Conservation (phyloP, 2,329 filamentous ascomycete genomes). For the Exophiala dermatitidis region DNA sequence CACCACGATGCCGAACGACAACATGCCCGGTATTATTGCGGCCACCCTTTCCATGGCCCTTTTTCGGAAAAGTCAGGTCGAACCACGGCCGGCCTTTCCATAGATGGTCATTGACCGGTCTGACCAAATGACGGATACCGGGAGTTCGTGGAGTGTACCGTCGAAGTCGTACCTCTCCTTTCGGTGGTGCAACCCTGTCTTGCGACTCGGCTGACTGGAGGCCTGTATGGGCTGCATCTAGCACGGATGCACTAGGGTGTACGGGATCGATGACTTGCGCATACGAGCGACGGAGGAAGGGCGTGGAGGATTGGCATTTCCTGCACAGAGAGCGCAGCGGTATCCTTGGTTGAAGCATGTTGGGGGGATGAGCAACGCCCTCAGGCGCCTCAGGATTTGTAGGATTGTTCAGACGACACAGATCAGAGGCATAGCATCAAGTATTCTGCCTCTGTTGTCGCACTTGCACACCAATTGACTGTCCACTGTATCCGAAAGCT, state of each 20-base stretch:
- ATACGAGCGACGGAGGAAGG: slow-evolving; percentile 19
- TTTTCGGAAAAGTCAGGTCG: slow-evolving; percentile 81
- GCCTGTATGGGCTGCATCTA: slow-evolving; percentile 13
- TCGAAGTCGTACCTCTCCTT: slow-evolving; percentile 52
- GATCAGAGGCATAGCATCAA: not conserved
- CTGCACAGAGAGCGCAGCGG: slow-evolving; percentile 36
- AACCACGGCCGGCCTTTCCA: slow-evolving; percentile 86
- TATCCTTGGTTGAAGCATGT: slow-evolving; percentile 62
- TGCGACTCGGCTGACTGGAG: slow-evolving; percentile 10
- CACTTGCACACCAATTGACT: not conserved
- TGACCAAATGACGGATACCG: slow-evolving; percentile 80
- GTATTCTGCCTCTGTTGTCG: no score
- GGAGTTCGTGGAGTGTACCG: slow-evolving; percentile 92
- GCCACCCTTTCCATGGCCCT: slow-evolving; percentile 86
- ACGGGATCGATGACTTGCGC: slow-evolving; percentile 32
- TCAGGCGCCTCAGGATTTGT: no score
- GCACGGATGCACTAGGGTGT: slow-evolving; percentile 49
- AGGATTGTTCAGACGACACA: not conserved
- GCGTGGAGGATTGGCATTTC: slow-evolving; percentile 13
- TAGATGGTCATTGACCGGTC: slow-evolving; percentile 91
- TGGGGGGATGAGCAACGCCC: slow-evolving; percentile 6
- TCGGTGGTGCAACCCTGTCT: slow-evolving; percentile 23
- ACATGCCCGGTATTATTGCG: slow-evolving; percentile 80
- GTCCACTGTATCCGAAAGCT: not conserved
- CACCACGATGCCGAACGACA: slow-evolving; percentile 85